Conservation (phyloP, 495 filamentous ascomycete genomes). For the Hypoxylon rickii region DNA sequence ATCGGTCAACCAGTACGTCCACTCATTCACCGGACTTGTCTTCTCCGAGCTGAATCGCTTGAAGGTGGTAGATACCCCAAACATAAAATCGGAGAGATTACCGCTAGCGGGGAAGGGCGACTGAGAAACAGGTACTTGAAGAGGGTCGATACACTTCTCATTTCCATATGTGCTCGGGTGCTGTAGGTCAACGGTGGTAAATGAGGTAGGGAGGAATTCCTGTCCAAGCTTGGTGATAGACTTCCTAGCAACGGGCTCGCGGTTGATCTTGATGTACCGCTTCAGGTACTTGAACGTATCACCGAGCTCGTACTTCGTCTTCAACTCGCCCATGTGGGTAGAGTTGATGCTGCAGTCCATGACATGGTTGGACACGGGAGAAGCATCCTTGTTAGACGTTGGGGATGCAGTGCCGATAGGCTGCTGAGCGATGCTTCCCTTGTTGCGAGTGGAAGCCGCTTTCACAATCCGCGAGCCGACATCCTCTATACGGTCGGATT, state of each 20-base stretch:
- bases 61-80: slow-evolving; percentile 54
- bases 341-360: slow-evolving; percentile 55
- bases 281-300: slow-evolving; percentile 57
- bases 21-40: slow-evolving; percentile 53
- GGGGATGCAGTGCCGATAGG: slow-evolving; percentile 33
- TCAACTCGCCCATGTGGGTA: slow-evolving; percentile 44
- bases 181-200: slow-evolving; percentile 50
- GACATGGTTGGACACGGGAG: slow-evolving; percentile 23
- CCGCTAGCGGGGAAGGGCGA: slow-evolving; percentile 53
- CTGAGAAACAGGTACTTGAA: slow-evolving; percentile 50
- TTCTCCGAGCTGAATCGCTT: slow-evolving; percentile 47
- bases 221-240: slow-evolving; percentile 53
- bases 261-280: slow-evolving; percentile 53
- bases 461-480: slow-evolving; percentile 44
- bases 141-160: slow-evolving; percentile 50
- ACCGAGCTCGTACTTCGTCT: slow-evolving; percentile 50
- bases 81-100: slow-evolving; percentile 55
- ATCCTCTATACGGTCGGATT: slow-evolving; percentile 44
- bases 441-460: slow-evolving; percentile 40
- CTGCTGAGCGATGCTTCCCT: slow-evolving; percentile 39
- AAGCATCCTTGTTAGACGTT: slow-evolving; percentile 26
- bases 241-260: slow-evolving; percentile 48
- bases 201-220: slow-evolving; percentile 47
- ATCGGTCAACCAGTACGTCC: slow-evolving; percentile 56
- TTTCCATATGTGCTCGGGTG: slow-evolving; percentile 44